Percentiles rank a stretch among this genome's conserved stretches.
These are phyloP conservation scores for Erysimum pusillum DNA, from an alignment of 441 rosid species.

Conservation along the genomic window DNA sequence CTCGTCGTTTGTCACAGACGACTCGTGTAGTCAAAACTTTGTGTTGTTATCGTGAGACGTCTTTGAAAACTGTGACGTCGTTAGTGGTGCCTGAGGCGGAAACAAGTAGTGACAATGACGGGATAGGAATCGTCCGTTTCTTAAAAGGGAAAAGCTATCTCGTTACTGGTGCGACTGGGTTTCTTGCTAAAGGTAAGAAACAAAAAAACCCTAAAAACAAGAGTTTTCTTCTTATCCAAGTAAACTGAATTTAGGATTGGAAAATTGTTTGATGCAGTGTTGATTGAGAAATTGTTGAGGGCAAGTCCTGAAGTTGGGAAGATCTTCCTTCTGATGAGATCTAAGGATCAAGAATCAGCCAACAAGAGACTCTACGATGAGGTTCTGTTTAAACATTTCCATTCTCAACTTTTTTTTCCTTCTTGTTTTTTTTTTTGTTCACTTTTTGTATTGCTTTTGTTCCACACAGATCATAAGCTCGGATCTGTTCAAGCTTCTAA, in stretches of 20 bases:
- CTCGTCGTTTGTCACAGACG: slow-evolving; percentile 9
- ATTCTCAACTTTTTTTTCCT: neutral
- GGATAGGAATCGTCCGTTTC: slow-evolving; percentile 33
- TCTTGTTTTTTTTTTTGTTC: neutral
- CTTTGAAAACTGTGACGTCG: neutral
- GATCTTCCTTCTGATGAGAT: slow-evolving; percentile 48
- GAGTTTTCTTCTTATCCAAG: slow-evolving; percentile 24
- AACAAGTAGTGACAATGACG: neutral
- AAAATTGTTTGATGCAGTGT: slow-evolving; percentile 2
- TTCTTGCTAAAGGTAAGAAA: slow-evolving; percentile 42
- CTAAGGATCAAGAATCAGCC: slow-evolving; percentile 51
- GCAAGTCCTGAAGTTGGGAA: slow-evolving; percentile 50
- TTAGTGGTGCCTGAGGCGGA: neutral
- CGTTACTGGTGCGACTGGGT: slow-evolving; percentile 48
- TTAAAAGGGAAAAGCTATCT: slow-evolving; percentile 42
- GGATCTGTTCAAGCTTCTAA: slow-evolving; percentile 35
- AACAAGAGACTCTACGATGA: slow-evolving; percentile 48
- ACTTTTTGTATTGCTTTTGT: neutral
- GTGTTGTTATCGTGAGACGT: neutral
- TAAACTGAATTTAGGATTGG: neutral
- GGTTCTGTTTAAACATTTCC: slow-evolving; percentile 27
- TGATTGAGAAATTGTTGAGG: slow-evolving; percentile 54
- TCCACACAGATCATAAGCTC: slow-evolving; percentile 46
- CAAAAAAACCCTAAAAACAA: neutral
- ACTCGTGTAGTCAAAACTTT: neutral